Base-by-base conservation (phyloP, 345 rosid genomes). In the Hibiscus syriacus region DNA sequence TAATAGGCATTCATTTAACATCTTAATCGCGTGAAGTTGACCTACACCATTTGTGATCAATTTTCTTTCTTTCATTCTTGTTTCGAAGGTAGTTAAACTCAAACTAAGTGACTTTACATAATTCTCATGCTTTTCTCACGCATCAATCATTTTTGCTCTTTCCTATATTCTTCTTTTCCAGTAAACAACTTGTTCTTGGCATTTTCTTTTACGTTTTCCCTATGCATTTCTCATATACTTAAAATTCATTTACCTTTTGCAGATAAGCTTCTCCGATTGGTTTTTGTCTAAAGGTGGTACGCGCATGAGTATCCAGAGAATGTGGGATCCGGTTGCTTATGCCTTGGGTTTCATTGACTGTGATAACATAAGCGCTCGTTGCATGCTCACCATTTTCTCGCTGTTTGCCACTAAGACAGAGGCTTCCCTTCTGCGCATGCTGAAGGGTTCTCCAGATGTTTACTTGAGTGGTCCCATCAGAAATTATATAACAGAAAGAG, bases 301-400 rank as follows among this genome's bases (percentile, higher is more conserved):
- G 6, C 82, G 97, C 17, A 72, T 54, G 29, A 93, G 98, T 72
- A 89, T 93, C 71, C 92, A 87, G 73, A 87, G 98, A 81, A 83
- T 93, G 98, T 93, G 98, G 98, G 97, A 94, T 82, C 99, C 99
- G 63, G 97, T 94, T 81, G 99, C 99, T 45, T 94, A 93, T 70
- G 99, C 99, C 67, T 94, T 94, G 14, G 99, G 98, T 59, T 94
- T 94, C 76, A 94, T 94, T 52, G 99, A 94, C 76, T 94, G 99
- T 56, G 97, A 94, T 79, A 94, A 89, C 81, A 94, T 94, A 80
- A 94, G 99, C 67, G 97, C 99, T 20, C 86, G 97, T 45, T 94
- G 99, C 75, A 94, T 94, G 99, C 96, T 94, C 58, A 94, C 99
- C n/a, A 94, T 94, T 81, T 94, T 94, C 83, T 87, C 99, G 10